Base-by-base conservation (phyloP, 768 basidiomycete species). In the Boletus fagicola region DNA sequence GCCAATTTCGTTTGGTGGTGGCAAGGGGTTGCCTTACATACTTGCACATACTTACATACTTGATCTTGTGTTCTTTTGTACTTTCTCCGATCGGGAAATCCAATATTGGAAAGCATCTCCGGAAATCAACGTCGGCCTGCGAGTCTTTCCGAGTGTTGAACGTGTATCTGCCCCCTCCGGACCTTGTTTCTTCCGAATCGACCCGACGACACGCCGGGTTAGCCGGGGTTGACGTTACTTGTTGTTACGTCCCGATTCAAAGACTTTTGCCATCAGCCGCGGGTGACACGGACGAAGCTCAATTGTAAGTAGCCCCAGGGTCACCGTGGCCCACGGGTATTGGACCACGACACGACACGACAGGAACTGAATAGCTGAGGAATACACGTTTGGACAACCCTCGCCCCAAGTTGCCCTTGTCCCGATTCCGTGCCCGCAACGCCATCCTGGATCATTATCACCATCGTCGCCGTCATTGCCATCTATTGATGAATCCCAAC, bases 21-120 rank as follows among this genome's bases (percentile, higher is more conserved):
- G 61, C 64, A 67, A 53, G 65, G 61, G 53, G 57, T 67, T 67
- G 64, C 62, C 45, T 38, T 47, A 18, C 30, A 46, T 47, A 39
- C 33, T 13, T 39, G n/a, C n/a, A 3, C 13, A 39, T n/a, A 40
- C 7, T 1, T 40, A 24, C n/a, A 8, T 33, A 8, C 42, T 50
- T 5, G 51, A 18, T 24, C 51, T 33, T 11, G 47, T 30, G 15
- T 42, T 12, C 7, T 31, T 22, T 30, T 30, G 28, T 47, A 7
- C 35, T 0, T 12, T 16, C 35, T 7, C 31, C 10, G 16, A 49
- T 45, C 39, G 8, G 36, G 30, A 9, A 26, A 13, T 47, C 26
- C 4, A 6, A 13, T 28, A 24, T 24, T 13, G 22, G 22, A 43
- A 43, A 42, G 22, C 12, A 38, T 24, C n/a, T 20, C n/a, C 2